Evolutionary conservation across 208 protist species (phyloP).

Genomic region (Dictyostelium gargantuum): DNA sequence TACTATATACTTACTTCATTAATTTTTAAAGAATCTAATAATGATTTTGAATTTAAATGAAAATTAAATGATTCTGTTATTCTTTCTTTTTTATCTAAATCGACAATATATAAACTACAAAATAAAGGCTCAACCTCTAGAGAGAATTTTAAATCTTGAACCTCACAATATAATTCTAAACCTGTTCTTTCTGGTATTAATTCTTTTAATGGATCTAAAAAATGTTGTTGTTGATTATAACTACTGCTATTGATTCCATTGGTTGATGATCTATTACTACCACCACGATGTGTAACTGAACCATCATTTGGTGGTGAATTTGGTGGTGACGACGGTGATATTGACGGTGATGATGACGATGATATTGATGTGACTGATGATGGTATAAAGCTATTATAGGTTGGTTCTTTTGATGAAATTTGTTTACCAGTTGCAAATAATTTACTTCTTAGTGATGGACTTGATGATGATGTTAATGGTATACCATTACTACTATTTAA

Average conservation of each 20-base stretch:
- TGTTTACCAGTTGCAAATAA: constrained; percentile 2
- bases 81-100: constrained; percentile 55
- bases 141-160: constrained; percentile 48
- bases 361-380: not conserved
- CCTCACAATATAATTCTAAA: constrained; percentile 43
- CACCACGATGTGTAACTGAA: not conserved
- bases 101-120: constrained; percentile 62
- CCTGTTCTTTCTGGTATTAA: constrained; percentile 51
- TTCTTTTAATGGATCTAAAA: constrained; percentile 40
- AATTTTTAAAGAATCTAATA: constrained; percentile 52
- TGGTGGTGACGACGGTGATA: not conserved
- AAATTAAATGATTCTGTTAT: constrained; percentile 61
- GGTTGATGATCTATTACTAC: not conserved
- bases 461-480: not conserved
- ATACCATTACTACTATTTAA: not conserved
- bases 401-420: not conserved
- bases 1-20: constrained; percentile 19
- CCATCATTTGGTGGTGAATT: not conserved
- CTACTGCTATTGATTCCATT: not conserved
- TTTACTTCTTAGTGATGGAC: not conserved
- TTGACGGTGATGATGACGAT: not conserved
- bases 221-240: not conserved
- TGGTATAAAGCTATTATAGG: not conserved
- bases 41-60: constrained; percentile 47
- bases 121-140: constrained; percentile 48